Conservation (phyloP, 768 basidiomycete species). For the Cystofilobasidium capitatum region DNA sequence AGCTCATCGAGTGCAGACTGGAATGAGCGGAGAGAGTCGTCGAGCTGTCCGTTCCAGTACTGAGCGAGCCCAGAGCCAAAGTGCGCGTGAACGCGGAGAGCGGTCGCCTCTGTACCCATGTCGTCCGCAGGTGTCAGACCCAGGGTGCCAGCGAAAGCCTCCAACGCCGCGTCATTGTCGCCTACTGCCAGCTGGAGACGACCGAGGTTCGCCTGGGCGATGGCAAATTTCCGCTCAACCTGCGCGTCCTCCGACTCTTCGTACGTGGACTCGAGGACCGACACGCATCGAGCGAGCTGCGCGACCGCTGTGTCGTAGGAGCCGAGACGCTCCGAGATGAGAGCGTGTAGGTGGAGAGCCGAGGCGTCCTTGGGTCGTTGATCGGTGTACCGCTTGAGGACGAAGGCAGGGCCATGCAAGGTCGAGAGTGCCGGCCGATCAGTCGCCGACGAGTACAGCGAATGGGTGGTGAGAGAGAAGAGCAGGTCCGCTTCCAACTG, state of each 20-base stretch:
- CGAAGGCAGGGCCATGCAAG: conserved; percentile 69
- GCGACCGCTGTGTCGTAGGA: conserved; percentile 54
- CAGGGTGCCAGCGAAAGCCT: conserved; percentile 61
- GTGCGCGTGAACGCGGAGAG: conserved; percentile 35
- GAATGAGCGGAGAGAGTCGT: conserved; percentile 55
- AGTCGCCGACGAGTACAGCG: conserved; percentile 32
- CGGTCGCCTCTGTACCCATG: conserved; percentile 39
- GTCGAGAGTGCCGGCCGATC: conserved; percentile 40
- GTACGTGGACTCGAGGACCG: conserved; percentile 71
- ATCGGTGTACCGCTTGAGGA: conserved; percentile 64
- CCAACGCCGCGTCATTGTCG: conserved; percentile 54
- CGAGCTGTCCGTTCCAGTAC: conserved; percentile 55
- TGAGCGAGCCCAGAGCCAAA: conserved; percentile 63
- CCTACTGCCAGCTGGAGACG: conserved; percentile 57
- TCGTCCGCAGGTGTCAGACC: conserved; percentile 55
- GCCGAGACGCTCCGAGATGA: conserved; percentile 75
- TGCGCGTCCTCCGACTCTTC: conserved; percentile 72
- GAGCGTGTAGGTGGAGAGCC: conserved; percentile 70
- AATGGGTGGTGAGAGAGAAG: conserved; percentile 56
- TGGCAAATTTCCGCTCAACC: conserved; percentile 66
- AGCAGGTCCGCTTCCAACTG: conserved; percentile 76
- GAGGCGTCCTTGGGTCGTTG: conserved; percentile 58
- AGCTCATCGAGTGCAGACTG: conserved; percentile 54
- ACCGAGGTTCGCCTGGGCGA: conserved; percentile 73
- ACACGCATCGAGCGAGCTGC: conserved; percentile 54